Evolutionary conservation across 306 rosid genomes (phyloP).

Genomic region (Prunus davidiana): DNA sequence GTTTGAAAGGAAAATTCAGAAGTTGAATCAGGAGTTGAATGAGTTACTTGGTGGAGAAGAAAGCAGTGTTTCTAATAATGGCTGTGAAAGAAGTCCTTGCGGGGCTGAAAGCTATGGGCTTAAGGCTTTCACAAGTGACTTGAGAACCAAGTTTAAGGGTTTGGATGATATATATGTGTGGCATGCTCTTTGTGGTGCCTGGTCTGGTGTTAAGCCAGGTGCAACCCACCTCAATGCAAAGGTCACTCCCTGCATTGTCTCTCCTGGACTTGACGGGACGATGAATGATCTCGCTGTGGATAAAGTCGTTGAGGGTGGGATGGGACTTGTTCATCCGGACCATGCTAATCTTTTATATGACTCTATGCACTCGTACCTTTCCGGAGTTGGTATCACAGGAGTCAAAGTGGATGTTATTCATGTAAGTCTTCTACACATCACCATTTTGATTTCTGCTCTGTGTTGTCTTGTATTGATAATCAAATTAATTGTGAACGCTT

Average conservation of each 20-base stretch:
- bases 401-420: conserved; percentile 87
- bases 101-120: conserved; percentile 39
- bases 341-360: conserved; percentile 64
- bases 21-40: conserved; percentile 50
- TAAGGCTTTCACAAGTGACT: conserved; percentile 74
- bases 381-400: conserved; percentile 67
- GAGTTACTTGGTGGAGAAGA: conserved; percentile 46
- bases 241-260: conserved; percentile 54
- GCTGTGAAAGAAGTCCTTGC: conserved; percentile 19
- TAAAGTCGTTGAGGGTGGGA: conserved; percentile 56
- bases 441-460: not conserved
- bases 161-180: conserved; percentile 81
- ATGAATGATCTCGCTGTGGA: conserved; percentile 80
- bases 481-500: not conserved
- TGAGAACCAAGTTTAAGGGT: conserved; percentile 60
- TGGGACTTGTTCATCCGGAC: conserved; percentile 77
- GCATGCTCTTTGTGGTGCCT: conserved; percentile 88
- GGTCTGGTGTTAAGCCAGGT: conserved; percentile 92
- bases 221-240: conserved; percentile 55
- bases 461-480: not conserved
- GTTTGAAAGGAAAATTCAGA: conserved; percentile 36
- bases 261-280: conserved; percentile 70
- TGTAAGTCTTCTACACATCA: conserved; percentile 34
- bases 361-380: conserved; percentile 81
- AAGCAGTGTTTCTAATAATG: not conserved